Conservation (phyloP, 2,329 filamentous ascomycete species). For the Aureobasidium melanogenum region DNA sequence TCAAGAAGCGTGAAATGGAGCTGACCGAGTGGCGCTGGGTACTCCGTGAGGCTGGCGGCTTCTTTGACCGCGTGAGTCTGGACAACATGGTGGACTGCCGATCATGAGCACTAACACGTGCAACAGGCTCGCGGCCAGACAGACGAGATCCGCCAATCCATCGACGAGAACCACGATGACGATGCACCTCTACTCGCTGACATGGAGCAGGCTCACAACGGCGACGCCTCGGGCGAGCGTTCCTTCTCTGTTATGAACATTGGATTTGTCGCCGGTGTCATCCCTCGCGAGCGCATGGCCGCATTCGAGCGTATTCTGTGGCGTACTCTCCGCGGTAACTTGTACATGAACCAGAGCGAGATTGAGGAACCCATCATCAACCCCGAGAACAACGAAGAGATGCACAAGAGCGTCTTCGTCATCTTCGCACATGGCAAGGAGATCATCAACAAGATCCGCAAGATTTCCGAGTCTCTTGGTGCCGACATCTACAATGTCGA, state of each 20-base stretch:
- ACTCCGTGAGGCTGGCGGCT: conserved; percentile 86
- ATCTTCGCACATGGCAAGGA: conserved; percentile 99
- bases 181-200: conserved; percentile 91
- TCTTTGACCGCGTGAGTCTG: conserved; percentile 66
- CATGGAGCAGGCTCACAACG: conserved; percentile 75
- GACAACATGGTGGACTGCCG: not conserved
- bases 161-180: conserved; percentile 83
- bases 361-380: conserved; percentile 90
- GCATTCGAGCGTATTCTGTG: conserved; percentile 96
- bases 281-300: conserved; percentile 82
- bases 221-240: conserved; percentile 57
- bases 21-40: conserved; percentile 99
- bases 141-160: conserved; percentile 88
- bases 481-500: conserved; percentile 95
- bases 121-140: conserved; percentile 76
- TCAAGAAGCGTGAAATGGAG: conserved; percentile 96
- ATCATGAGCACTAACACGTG: not conserved
- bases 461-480: conserved; percentile 95
- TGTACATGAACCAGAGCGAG: conserved; percentile 99
- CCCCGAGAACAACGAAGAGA: conserved; percentile 81
- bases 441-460: conserved; percentile 96
- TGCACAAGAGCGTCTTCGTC: conserved; percentile 97
- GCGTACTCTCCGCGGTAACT: conserved; percentile 91
- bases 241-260: conserved; percentile 98
- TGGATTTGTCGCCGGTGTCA: conserved; percentile 94